These are phyloP conservation scores for Carallia brachiata DNA, from an alignment of 345 rosid species.

Conservation along the genomic window DNA sequence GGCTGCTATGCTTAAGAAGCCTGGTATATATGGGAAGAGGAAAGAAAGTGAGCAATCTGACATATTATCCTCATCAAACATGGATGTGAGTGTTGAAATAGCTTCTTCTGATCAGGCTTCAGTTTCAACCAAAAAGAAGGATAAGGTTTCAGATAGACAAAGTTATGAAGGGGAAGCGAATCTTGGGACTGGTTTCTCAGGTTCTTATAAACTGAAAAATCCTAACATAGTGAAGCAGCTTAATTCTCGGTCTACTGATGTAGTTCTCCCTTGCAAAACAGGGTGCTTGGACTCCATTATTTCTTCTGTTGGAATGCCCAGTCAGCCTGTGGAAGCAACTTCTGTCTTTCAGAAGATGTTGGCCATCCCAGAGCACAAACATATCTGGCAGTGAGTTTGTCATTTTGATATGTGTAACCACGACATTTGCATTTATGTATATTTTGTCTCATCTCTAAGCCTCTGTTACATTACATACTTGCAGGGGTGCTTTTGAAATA, in stretches of 20 bases:
- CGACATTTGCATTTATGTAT: background rate
- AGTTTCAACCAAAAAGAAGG: constrained; percentile 24
- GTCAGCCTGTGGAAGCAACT: background rate
- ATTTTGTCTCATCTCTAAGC: too few relatives aligned
- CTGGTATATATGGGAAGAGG: constrained; percentile 62
- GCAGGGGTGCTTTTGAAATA: background rate
- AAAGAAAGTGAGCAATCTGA: constrained; percentile 51
- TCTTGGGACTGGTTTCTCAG: constrained; percentile 10
- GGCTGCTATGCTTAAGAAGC: constrained; percentile 74
- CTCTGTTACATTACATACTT: too few relatives aligned
- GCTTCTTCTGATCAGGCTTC: constrained; percentile 46
- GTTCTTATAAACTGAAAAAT: constrained; percentile 32
- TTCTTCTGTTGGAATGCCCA: background rate
- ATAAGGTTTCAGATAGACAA: constrained; percentile 42
- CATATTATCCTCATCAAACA: constrained; percentile 37
- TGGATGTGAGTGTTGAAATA: constrained; percentile 41
- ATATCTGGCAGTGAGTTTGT: constrained; percentile 10
- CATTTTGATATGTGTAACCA: background rate
- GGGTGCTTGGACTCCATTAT: background rate
- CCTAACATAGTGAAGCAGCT: constrained; percentile 39
- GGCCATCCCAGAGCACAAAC: background rate
- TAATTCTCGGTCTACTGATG: constrained; percentile 33
- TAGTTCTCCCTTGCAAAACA: constrained; percentile 21
- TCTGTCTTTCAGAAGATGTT: background rate
- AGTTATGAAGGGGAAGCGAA: constrained; percentile 42